Evolutionary conservation across 2,329 filamentous ascomycete genomes (phyloP), one percentile per base, ranked within the genome.

Genomic region (Penicillium sp.): DNA sequence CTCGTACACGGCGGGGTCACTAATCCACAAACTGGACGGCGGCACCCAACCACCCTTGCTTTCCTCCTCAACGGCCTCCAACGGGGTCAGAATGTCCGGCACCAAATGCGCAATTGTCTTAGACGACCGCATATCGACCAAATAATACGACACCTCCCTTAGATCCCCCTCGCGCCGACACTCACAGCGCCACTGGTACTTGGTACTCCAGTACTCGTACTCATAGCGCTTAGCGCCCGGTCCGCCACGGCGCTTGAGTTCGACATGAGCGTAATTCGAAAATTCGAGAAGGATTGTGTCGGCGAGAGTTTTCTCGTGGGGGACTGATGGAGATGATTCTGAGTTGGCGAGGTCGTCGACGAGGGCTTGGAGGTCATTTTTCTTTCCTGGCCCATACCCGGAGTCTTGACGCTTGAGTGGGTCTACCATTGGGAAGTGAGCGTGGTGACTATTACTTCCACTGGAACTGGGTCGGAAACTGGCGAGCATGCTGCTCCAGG

Each of bases 251-350:
- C 91, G 87, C 67, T 85, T 87, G 54, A 99, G 80, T 66, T 97
- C 91, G 43, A 98, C 87, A 69, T 95, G 92, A 2, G 94, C 94
- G 75, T 99, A 99, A 80, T 98, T 99, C 67, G 92, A 96, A 75
- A 97, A 99, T 75, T 98, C 94, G 37, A 99, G 85, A 78, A 93
- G 91, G 75, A 94, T 90, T 38, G 85, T 89, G 75, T 96, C 92
- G 60, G 89, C 91, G 19, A 91, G 86, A 7, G n/a, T 22, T 38
- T 37, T 46, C 13, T 53, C 56, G 16, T 54, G 52, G 2, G 49
- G 10, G 2, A 33, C 16, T 13, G 52, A 45, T 1, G 52, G 10
- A 11, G 52, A 22, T 3, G 35, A 13, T 10, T 28, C 37, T 4
- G n/a, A 3, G 11, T 19, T 22, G 52, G 26, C 37, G n/a, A 16